Base-by-base conservation (phyloP, 805 yeast genomes). In the Lipomyces sp. region DNA sequence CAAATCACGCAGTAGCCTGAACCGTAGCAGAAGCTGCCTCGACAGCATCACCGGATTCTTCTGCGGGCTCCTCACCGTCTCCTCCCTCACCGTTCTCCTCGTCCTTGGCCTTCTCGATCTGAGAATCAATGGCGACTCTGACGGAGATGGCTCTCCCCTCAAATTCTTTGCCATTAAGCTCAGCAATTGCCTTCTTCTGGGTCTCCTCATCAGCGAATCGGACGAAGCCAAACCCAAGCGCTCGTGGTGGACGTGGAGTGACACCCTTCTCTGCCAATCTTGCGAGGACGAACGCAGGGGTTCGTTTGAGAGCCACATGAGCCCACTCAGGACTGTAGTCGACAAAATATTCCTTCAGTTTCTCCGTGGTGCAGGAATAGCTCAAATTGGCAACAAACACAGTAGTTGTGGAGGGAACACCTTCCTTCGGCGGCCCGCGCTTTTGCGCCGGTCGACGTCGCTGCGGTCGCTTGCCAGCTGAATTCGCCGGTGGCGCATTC, bases 161-260 rank as follows among this genome's bases (percentile, higher is more conserved):
- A 72, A 89, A 79, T 61, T 82, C 83, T 73, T 82, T 82, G 62
- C 71, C 96, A 70, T 89, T 83, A 77, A 87, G 87, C 73, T 86
- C 85, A 48, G 82, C 86, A 67, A 90, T 85, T n/a, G 96, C 97
- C 75, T 81, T 80, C 73, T 83, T 78, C 74, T 91, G 96, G 56
- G 82, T 82, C 59, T 84, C 89, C 71, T 87, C 85, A 65, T 82
- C 79, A 59, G 85, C 81, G 71, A 88, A 86, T 70, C 84, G 84
- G 69, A 87, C 85, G 74, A 88, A 85, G 1, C 83, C 86, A 69
- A 85, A 85, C 54, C 92, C 92, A 74, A 84, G 85, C 73, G 79
- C 76, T 71, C 85, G 85, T 64, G 85, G 78, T 67, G 78, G 78
- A 67, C 85, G 85, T 63, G 85, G 78, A 67, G 78, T 78, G 67